These are phyloP conservation scores for Huntiella abstrusa DNA, from an alignment of 2,329 filamentous ascomycete genomes.

Conservation along the genomic window DNA sequence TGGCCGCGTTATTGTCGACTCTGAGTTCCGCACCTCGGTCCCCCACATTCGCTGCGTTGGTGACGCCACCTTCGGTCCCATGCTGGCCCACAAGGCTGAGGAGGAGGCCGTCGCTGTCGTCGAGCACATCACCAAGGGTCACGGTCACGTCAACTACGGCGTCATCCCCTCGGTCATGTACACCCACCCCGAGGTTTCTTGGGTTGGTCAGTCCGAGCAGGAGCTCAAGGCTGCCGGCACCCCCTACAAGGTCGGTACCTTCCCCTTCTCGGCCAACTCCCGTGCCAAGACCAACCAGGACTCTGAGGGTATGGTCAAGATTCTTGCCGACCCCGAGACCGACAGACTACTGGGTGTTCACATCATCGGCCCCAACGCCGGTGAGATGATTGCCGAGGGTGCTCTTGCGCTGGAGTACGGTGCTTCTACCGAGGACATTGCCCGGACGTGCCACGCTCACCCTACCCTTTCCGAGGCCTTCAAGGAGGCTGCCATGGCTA, in stretches of 20 bases:
- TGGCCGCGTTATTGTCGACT: conserved; percentile 90
- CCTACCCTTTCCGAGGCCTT: conserved; percentile 92
- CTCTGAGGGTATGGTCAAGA: conserved; percentile 90
- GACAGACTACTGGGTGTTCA: conserved; percentile 89
- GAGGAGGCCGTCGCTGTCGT: conserved; percentile 90
- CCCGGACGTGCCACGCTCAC: conserved; percentile 88
- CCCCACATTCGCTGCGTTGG: conserved; percentile 94
- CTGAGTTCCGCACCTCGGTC: conserved; percentile 94
- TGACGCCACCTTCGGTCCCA: conserved; percentile 91
- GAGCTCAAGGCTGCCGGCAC: conserved; percentile 80
- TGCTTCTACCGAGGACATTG: conserved; percentile 85
- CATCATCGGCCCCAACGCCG: conserved; percentile 88
- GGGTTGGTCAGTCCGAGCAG: conserved; percentile 95
- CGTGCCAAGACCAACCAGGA: conserved; percentile 98
- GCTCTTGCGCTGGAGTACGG: conserved; percentile 92
- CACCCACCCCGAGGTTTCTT: conserved; percentile 94
- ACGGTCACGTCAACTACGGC: conserved; percentile 97
- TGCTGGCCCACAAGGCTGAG: conserved; percentile 98
- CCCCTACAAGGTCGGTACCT: conserved; percentile 81
- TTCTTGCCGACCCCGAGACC: conserved; percentile 88
- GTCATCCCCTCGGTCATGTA: conserved; percentile 99
- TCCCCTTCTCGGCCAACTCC: conserved; percentile 97
- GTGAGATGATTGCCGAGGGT: conserved; percentile 98
- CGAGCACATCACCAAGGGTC: conserved; percentile 94
- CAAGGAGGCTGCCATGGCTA: conserved; percentile 99